phyloP scores from a whole-genome alignment of 345 rosid genomes.

The Arabidopsis arenosa region DNA sequence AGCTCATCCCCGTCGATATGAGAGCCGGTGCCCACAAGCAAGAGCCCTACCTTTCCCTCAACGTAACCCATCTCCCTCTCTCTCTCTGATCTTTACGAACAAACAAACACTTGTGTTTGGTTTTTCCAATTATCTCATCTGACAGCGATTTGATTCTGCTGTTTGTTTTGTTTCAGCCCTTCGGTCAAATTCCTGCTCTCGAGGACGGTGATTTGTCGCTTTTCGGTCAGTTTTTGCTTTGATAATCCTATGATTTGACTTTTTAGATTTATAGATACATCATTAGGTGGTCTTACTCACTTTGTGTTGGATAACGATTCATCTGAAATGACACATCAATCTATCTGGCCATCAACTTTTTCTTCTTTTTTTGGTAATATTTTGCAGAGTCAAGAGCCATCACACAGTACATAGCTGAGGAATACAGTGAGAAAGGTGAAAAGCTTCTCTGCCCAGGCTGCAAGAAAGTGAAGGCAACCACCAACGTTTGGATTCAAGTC shows the following conservation, averaged over 20 bases:
- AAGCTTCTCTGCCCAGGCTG: constrained; percentile 38
- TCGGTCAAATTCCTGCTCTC: constrained; percentile 55
- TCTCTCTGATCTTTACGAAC: not conserved
- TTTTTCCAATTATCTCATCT: not conserved
- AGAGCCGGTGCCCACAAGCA: constrained; percentile 64
- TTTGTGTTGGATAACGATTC: no score
- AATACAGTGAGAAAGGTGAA: constrained; percentile 42
- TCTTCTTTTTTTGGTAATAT: no score
- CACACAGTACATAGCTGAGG: constrained; percentile 48
- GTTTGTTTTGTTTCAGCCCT: constrained; percentile 43
- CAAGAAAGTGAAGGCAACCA: constrained; percentile 34
- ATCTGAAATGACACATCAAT: no score
- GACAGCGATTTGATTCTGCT: not conserved
- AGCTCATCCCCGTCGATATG: constrained; percentile 58
- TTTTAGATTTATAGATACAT: not conserved
- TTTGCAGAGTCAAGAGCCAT: constrained; percentile 57
- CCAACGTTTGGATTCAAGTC: constrained; percentile 51
- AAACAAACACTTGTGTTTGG: no score
- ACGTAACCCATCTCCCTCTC: constrained; percentile 43
- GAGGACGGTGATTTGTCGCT: constrained; percentile 49
- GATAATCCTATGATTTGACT: no score
- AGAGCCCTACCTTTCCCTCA: constrained; percentile 59
- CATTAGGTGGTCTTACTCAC: no score
- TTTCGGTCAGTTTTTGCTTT: constrained; percentile 43
- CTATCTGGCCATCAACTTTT: no score